Percentiles rank a stretch among this genome's conserved stretches.
These are phyloP conservation scores for Camellia oleifera DNA, from an alignment of 179 eudicot species.

Conservation along the genomic window DNA sequence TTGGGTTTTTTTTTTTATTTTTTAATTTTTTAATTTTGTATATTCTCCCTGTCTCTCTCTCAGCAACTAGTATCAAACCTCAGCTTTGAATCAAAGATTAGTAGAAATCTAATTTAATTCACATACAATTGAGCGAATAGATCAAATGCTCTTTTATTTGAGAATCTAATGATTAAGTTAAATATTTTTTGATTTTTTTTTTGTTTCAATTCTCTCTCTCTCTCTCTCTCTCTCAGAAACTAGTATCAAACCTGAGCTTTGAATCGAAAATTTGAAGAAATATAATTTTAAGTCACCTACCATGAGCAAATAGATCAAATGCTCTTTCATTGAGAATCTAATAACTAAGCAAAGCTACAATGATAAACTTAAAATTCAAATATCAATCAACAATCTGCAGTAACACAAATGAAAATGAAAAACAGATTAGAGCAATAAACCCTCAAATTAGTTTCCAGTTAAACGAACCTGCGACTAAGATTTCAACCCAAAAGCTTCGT, in stretches of 20 bases:
- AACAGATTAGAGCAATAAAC: background rate
- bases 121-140: background rate
- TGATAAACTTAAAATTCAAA: background rate
- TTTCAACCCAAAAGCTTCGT: background rate
- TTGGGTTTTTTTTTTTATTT: too few species aligned
- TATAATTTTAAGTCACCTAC: background rate
- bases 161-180: background rate
- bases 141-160: too few species aligned
- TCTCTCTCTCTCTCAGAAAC: background rate
- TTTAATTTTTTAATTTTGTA: too few species aligned
- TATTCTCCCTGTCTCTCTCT: too few species aligned
- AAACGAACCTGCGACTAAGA: conserved; percentile 6
- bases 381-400: too few species aligned
- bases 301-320: background rate
- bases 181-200: too few species aligned
- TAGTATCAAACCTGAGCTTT: background rate
- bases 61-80: background rate
- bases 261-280: background rate
- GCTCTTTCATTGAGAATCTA: background rate
- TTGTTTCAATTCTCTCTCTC: too few species aligned
- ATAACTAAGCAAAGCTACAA: background rate
- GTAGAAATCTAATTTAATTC: background rate
- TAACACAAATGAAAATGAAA: background rate
- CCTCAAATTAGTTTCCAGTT: background rate
- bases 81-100: background rate